phyloP scores from a whole-genome alignment of 371 early-diverging fungal genomes.

The Chytridiales sp. region DNA sequence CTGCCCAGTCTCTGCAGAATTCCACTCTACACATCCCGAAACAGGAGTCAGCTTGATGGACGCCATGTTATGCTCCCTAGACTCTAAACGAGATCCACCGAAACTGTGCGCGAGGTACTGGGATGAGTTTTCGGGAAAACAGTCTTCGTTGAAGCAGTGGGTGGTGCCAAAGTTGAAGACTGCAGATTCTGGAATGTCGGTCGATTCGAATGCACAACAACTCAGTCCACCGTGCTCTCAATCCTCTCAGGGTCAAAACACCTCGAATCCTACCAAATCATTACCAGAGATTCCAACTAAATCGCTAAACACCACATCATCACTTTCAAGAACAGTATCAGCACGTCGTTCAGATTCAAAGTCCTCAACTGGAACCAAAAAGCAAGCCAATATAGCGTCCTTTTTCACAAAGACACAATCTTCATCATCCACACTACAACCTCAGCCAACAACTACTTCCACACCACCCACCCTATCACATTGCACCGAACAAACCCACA shows the following conservation, averaged over 20 bases:
- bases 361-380: too few relatives aligned
- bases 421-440: background rate
- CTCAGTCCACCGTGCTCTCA: too few relatives aligned
- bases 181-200: too few relatives aligned
- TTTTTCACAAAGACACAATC: conserved; percentile 35
- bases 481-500: conserved; percentile 4
- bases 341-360: too few relatives aligned
- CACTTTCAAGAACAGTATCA: too few relatives aligned
- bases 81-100: conserved; percentile 35
- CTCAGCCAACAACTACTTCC: background rate
- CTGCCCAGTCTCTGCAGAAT: conserved; percentile 73
- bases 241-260: too few relatives aligned
- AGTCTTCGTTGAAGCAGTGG: conserved; percentile 50
- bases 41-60: conserved; percentile 12
- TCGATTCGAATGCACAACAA: too few relatives aligned
- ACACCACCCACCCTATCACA: background rate
- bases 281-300: too few relatives aligned
- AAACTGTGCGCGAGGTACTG: conserved; percentile 60
- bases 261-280: too few relatives aligned
- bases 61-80: conserved; percentile 12
- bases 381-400: conserved; percentile 13
- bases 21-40: conserved; percentile 46
- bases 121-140: conserved; percentile 65
- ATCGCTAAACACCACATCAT: too few relatives aligned
- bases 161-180: conserved; percentile 35